Conservation (phyloP, 805 yeast genomes). For the Yarrowia sp. region DNA sequence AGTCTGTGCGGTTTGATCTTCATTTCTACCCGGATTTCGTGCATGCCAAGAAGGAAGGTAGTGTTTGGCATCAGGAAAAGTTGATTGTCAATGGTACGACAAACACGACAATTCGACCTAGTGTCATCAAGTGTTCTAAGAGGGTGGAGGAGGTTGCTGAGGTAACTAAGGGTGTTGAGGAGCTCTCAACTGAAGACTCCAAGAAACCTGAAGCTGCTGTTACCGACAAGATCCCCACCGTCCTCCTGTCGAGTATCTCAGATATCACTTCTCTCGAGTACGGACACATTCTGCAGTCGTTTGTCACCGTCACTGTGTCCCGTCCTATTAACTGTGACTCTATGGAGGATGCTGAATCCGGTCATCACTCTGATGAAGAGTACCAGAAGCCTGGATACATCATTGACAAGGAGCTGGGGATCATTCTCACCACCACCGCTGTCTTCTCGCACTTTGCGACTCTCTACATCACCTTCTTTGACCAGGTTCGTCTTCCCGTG, state of each 20-base stretch:
- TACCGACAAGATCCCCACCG: background rate
- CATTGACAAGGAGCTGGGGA: constrained; percentile 77
- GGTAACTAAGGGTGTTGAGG: background rate
- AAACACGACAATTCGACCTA: background rate
- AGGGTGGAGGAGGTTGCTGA: background rate
- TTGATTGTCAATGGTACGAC: background rate
- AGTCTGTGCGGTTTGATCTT: constrained; percentile 14
- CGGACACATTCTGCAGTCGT: constrained; percentile 1
- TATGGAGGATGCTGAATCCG: background rate
- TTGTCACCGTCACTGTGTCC: constrained; percentile 4
- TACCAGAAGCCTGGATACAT: constrained; percentile 74
- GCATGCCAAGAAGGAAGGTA: background rate
- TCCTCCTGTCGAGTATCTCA: background rate
- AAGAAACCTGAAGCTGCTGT: background rate
- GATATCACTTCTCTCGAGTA: background rate
- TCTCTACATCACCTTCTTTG: constrained; percentile 9
- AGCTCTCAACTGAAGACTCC: too few species aligned
- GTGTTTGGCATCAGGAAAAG: constrained; percentile 47
- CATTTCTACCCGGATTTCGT: constrained; percentile 19
- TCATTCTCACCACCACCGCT: constrained; percentile 68
- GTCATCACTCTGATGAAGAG: constrained; percentile 8
- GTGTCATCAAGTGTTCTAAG: background rate
- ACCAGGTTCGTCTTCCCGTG: constrained; percentile 51
- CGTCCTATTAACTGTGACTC: constrained; percentile 14
- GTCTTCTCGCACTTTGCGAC: constrained; percentile 5